Conservation (phyloP, 2,329 filamentous ascomycete genomes). For the Xylaria sp. region DNA sequence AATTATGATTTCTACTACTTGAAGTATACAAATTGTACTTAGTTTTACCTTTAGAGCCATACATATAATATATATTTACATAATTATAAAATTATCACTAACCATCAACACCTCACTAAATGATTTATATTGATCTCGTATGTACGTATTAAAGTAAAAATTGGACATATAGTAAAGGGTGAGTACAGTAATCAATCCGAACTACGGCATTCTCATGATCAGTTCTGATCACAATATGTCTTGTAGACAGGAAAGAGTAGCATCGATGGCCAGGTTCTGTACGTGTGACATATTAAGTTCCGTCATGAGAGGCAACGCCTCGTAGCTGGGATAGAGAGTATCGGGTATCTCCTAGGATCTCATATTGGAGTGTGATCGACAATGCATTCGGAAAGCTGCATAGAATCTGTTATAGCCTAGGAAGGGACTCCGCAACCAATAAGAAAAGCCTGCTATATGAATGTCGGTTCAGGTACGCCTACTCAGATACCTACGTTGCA, state of each 20-base stretch:
- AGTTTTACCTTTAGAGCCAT: too few species aligned
- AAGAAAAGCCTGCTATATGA: neutral
- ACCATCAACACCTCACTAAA: too few species aligned
- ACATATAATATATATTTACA: too few species aligned
- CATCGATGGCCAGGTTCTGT: neutral
- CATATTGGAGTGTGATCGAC: neutral
- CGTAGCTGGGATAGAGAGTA: neutral
- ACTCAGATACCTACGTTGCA: neutral
- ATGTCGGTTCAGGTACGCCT: neutral
- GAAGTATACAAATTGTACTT: too few species aligned
- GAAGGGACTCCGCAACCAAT: neutral
- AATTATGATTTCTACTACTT: too few species aligned
- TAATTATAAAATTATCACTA: too few species aligned
- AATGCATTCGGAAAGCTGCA: neutral
- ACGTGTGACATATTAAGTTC: neutral
- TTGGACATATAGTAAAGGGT: neutral
- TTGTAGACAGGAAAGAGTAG: constrained; percentile 27
- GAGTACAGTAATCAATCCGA: neutral
- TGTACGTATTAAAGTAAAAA: neutral
- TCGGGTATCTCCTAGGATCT: neutral
- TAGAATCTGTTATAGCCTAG: neutral
- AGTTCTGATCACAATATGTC: neutral
- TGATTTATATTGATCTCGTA: too few species aligned
- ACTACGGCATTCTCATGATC: neutral
- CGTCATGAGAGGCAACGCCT: neutral